Evolutionary conservation across 2,329 filamentous ascomycete species (phyloP), one percentile per base, ranked within the genome.

Genomic region (Dendrostoma leiphaemia): DNA sequence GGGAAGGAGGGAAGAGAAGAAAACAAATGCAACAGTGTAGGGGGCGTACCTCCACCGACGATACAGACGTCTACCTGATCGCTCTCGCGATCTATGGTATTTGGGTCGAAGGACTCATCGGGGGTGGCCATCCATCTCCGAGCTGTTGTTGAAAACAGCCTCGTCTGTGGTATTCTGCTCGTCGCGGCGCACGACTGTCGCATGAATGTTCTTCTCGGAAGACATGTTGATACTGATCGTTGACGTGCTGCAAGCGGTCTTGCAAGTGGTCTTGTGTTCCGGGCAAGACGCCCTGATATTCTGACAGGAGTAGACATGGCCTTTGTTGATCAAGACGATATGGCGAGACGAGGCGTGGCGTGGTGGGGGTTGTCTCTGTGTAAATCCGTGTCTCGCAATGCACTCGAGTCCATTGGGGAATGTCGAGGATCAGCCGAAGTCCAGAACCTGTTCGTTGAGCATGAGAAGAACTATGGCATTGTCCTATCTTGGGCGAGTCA

Each of bases 51-150:
- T 70, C 90, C 94, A 66, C 94, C 94, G 51, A 99, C 85, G 65
- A 99, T 97, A 72, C 91, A 96, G 28, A 99, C 92, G 72, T 99
- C 94, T 28, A 99, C 94, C 73, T 94, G 77, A 66, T 99, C 94
- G 51, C 85, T 89, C 71, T 97, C 94, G 61, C 94, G 87, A 61
- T 97, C 93, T 54, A 92, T 78, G 52, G 71, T 73, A 23, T 75
- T 72, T 8, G 86, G 86, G 66, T 91, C 86, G 63, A 90, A 89
- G 53, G 75, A 66, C 32, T 83, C 82, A 53, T 83, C 75, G 24
- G 60, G 67, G 45, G 65, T 68, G 46, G 65, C 67, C 44, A 65
- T 59, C 21, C 47, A 60, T 32, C 63, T 63, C 15, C 62, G 56
- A 26, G 54, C 60, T 28, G 66, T 69, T n/a, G 31, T 37, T 2